Percentiles rank a stretch among this genome's conserved stretches.
These are phyloP conservation scores for Dorcoceras hygrometricum DNA, from an alignment of 257 asterid species.

Conservation along the genomic window DNA sequence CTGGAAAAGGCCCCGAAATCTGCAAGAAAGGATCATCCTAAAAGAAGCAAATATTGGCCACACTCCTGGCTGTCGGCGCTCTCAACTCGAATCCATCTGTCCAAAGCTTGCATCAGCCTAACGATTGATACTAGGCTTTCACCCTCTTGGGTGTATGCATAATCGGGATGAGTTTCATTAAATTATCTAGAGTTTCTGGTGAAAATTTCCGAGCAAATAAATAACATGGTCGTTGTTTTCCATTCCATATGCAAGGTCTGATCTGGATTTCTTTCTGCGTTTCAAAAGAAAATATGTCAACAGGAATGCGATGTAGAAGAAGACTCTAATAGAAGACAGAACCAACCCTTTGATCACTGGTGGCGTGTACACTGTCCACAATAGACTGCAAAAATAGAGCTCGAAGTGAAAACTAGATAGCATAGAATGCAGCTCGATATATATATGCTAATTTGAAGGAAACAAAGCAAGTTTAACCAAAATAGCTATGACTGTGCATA, in stretches of 20 bases:
- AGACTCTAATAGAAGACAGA: not conserved
- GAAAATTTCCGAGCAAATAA: slow-evolving; percentile 85
- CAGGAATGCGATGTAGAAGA: slow-evolving; percentile 7
- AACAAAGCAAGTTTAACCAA: not conserved
- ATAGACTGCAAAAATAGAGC: slow-evolving; percentile 63
- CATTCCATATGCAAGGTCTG: slow-evolving; percentile 86
- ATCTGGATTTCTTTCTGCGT: slow-evolving; percentile 64
- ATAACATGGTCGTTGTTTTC: slow-evolving; percentile 72
- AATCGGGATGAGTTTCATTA: not conserved
- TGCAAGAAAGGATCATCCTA: too few species aligned
- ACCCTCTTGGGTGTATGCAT: not conserved
- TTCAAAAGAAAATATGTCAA: slow-evolving; percentile 4
- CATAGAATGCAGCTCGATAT: not conserved
- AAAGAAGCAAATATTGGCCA: too few species aligned
- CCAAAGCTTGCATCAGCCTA: not conserved
- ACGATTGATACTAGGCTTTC: not conserved
- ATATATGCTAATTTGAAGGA: not conserved
- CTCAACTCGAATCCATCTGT: not conserved
- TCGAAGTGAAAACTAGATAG: not conserved
- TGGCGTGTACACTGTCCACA: slow-evolving; percentile 69
- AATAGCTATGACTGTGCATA: too few species aligned
- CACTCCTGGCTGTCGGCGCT: too few species aligned
- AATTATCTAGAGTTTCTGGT: slow-evolving; percentile 44
- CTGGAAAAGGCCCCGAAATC: too few species aligned
- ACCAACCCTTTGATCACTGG: slow-evolving; percentile 72